phyloP scores from a whole-genome alignment of 164 flowering plant species.

The Tinospora cordifolia region DNA sequence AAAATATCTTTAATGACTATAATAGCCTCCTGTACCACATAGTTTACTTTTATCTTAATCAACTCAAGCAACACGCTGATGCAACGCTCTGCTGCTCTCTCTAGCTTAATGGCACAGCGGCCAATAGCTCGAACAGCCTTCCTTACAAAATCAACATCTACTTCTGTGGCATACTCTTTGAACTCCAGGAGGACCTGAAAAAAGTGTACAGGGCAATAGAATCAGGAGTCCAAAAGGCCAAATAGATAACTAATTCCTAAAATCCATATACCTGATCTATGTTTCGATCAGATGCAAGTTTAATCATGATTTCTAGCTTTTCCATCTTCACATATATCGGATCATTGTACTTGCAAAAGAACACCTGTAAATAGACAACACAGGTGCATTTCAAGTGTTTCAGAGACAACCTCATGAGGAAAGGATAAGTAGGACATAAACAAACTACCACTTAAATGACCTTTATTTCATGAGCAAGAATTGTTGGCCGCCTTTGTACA shows the following conservation, averaged over 20 bases:
- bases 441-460: slow-evolving; percentile 24
- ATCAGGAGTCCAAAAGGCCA: neutral
- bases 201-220: slow-evolving; percentile 1
- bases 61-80: slow-evolving; percentile 96
- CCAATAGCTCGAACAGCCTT: slow-evolving; percentile 99
- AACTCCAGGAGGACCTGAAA: slow-evolving; percentile 88
- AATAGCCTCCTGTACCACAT: slow-evolving; percentile 98
- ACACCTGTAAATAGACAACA: slow-evolving; percentile 50
- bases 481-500: slow-evolving; percentile 92
- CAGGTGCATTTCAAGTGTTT: neutral
- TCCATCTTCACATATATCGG: slow-evolving; percentile 98
- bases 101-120: slow-evolving; percentile 94
- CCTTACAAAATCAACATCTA: slow-evolving; percentile 98
- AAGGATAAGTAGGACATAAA: neutral
- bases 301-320: slow-evolving; percentile 95
- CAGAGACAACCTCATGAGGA: neutral
- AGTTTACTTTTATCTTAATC: slow-evolving; percentile 97
- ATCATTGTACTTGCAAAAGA: slow-evolving; percentile 99
- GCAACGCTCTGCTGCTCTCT: slow-evolving; percentile 98
- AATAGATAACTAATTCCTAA: neutral
- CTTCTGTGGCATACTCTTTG: slow-evolving; percentile 99
- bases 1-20: slow-evolving; percentile 97
- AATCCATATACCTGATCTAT: slow-evolving; percentile 76
- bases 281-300: slow-evolving; percentile 97
- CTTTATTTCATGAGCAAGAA: slow-evolving; percentile 99